Evolutionary conservation across 1,284 basidiomycete species (phyloP).

Genomic region (Amylostereum chailletii): DNA sequence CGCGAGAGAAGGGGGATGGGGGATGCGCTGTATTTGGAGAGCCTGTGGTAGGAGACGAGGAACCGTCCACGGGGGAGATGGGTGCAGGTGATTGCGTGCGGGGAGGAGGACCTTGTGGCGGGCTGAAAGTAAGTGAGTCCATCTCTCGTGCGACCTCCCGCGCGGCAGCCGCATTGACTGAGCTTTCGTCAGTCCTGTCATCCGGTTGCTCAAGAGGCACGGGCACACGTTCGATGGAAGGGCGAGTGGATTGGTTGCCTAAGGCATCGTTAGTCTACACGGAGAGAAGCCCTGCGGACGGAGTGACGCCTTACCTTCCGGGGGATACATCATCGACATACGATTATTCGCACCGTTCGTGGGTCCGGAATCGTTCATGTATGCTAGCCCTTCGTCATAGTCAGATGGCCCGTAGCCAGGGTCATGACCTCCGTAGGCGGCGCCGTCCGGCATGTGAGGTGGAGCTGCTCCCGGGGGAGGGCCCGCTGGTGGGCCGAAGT

Average conservation of each 20-base stretch:
- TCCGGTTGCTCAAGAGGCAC: not conserved
- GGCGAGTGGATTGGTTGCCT: too few species aligned
- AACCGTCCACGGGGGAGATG: slow-evolving; percentile 8
- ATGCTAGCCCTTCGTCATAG: slow-evolving; percentile 17
- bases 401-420: slow-evolving; percentile 21
- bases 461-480: slow-evolving; percentile 13
- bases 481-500: slow-evolving; percentile 1
- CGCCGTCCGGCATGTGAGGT: slow-evolving; percentile 12
- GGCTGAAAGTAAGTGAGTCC: slow-evolving; percentile 42
- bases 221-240: too few species aligned
- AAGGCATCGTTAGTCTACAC: not conserved
- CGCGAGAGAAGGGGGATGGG: slow-evolving; percentile 1
- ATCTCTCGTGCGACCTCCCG: slow-evolving; percentile 58
- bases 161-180: slow-evolving; percentile 55
- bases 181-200: slow-evolving; percentile 23
- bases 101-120: slow-evolving; percentile 22
- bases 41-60: slow-evolving; percentile 2
- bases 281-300: not conserved
- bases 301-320: not conserved
- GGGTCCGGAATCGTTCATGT: not conserved
- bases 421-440: slow-evolving; percentile 13
- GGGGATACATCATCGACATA: slow-evolving; percentile 3
- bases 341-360: slow-evolving; percentile 25
- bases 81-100: slow-evolving; percentile 11
- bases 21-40: slow-evolving; percentile 2